Evolutionary conservation across 306 rosid species (phyloP), one percentile per base, ranked within the genome.

Genomic region (Corylus americana): DNA sequence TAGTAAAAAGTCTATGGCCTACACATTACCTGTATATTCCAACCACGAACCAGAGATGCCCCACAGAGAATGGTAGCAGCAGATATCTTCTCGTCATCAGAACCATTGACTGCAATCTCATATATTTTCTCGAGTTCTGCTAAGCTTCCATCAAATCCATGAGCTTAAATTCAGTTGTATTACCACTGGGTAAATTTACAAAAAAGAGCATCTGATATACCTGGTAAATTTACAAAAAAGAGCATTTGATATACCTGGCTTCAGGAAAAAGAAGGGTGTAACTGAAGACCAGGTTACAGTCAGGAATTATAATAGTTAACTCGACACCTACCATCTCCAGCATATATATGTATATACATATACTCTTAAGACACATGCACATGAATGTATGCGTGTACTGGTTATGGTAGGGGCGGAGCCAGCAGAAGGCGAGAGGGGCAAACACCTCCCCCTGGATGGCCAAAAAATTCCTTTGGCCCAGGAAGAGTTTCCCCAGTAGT

Each of bases 121-220:
- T 83, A 91, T 74, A 95, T 85, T 84, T 85, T 95, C 88, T 95
- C 98, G 68, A 91, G 79, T 85, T 95, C 98, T 83, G 96, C 92
- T 83, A 95, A 95, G 98, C 98, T 95, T 91, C 87, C 92, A 91
- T 91, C 93, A 94, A 91, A 88, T 79, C 80, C 90, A 91, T 75
- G 84, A 90, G 88, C 88, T 77, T 83, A 87, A 90, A 81, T 86
- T 95, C 90, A 91, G 96, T 86, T 82, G 81, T 75, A 77, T 83
- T 80, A 81, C 79, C 73, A 80, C 76, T 57, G 78, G 81, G 67
- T 84, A 81, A 80, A 78, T 82, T 83, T 82, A 83, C 58, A 68
- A 82, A 83, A 79, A 74, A 74, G 59, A 79, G 78, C 81, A 89
- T 82, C 83, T 87, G 81, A 88, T 78, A 83, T 78, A 79, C 77